Base-by-base conservation (phyloP, 225 moss, liverwort and hornwort species). In the Marchantia paleacea region DNA sequence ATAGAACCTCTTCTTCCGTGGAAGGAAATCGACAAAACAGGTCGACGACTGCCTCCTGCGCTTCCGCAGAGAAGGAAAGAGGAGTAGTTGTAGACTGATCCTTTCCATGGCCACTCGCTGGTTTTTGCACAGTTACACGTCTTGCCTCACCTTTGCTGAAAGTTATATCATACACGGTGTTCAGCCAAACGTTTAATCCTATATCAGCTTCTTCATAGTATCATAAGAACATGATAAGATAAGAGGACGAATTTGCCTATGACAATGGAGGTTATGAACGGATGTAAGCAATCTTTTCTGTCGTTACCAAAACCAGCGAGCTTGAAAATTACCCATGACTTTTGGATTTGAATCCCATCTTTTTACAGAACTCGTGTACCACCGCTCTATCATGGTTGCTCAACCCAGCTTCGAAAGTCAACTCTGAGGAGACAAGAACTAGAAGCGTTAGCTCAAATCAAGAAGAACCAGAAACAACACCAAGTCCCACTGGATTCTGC, bases 301-400 rank as follows among this genome's bases (percentile, higher is more conserved):
- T 13, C 13, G 6, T 5, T 57, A 1, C 57, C 6, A 57, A 19
- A 57, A 57, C 24, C n/a, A 49, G 52, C 12, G 12, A 52, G 7
- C 72, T 73, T 49, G 77, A 50, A 71, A 58, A 84, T 76, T 92
- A 96, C 96, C 97, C 97, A 70, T 88, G 86, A 85, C 97, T 99
- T 82, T 91, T 99, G 72, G 97, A 99, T 83, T 99, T 95, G 65
- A 99, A 92, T n/a, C 95, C 97, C 93, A 99, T 85, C 81, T 90
- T 95, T 75, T 92, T 91, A 85, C 97, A 95, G 80, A 91, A 91
- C 74, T 93, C 93, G 81, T 99, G 97, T 81, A 95, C 97, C 86
- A 99, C 91, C 67, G 97, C 97, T 90, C 95, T 91, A 84, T 99
- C 97, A 85, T 99, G 93, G 79, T 99, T 99, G 90, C 90, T 95